Evolutionary conservation across 768 basidiomycete genomes (phyloP).

Genomic region (Mycena haematopus): DNA sequence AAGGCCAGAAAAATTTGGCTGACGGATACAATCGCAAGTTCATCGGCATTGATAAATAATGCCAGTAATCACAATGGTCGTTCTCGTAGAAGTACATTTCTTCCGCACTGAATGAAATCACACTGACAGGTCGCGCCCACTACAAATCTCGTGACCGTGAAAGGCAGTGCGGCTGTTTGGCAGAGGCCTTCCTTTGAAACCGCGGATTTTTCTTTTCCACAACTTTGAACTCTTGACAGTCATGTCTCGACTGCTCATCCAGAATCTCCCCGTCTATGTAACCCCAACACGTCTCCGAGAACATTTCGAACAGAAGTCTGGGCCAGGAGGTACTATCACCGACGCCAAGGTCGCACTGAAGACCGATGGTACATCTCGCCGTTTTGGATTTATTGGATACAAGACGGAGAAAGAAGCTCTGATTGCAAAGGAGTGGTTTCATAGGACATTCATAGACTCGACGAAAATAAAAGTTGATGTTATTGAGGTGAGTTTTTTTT

Average conservation of each 20-base stretch:
- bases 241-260: conserved; percentile 84
- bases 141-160: neutral
- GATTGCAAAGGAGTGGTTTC: conserved; percentile 82
- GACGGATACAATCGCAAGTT: too few species aligned
- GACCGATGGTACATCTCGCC: conserved; percentile 77
- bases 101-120: too few species aligned
- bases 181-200: neutral
- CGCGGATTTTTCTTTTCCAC: neutral
- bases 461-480: conserved; percentile 76
- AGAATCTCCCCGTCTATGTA: conserved; percentile 77
- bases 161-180: neutral
- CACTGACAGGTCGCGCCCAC: too few species aligned
- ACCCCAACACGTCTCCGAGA: conserved; percentile 67
- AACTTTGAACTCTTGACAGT: too few species aligned
- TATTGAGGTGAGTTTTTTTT: conserved; percentile 67
- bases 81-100: too few species aligned
- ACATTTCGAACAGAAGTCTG: conserved; percentile 68
- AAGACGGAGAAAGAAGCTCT: conserved; percentile 79
- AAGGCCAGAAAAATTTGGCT: too few species aligned
- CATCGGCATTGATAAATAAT: too few species aligned
- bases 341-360: conserved; percentile 85
- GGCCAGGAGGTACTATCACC: conserved; percentile 76
- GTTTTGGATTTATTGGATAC: conserved; percentile 94
- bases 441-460: conserved; percentile 83
- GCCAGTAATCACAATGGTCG: too few species aligned